Evolutionary conservation across 2,329 filamentous ascomycete species (phyloP).

Genomic region (Fusarium longipes): DNA sequence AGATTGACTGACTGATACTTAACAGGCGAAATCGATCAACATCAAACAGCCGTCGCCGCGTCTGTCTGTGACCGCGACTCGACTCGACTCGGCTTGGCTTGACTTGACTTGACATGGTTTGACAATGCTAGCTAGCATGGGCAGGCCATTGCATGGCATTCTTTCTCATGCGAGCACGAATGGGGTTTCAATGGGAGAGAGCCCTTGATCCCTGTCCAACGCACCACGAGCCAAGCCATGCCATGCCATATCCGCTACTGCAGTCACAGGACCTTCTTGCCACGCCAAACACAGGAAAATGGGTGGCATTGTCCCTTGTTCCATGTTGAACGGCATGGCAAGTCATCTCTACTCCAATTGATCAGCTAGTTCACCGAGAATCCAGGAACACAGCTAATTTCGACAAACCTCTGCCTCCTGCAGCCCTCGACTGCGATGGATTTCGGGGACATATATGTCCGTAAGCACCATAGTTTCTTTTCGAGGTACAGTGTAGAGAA

Average conservation of each 20-base stretch:
- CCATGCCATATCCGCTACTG: constrained; percentile 33
- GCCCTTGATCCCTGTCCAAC: constrained; percentile 45
- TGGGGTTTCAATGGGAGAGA: constrained; percentile 45
- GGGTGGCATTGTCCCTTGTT: constrained; percentile 24
- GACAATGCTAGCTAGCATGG: constrained; percentile 19
- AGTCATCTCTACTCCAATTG: constrained; percentile 36
- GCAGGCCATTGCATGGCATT: constrained; percentile 12
- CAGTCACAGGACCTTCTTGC: constrained; percentile 48
- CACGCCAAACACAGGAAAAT: constrained; percentile 42
- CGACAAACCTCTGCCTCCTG: constrained; percentile 3
- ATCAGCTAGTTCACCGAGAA: constrained; percentile 45
- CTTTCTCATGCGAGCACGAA: constrained; percentile 42
- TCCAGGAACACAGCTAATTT: constrained; percentile 43
- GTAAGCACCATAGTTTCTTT: constrained; percentile 28
- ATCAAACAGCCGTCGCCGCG: constrained; percentile 41
- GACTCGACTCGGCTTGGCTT: not conserved
- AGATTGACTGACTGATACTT: constrained; percentile 31
- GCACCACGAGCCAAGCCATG: constrained; percentile 45
- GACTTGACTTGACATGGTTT: constrained; percentile 27
- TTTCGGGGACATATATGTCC: constrained; percentile 37
- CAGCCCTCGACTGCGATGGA: constrained; percentile 7
- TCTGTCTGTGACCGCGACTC: constrained; percentile 22
- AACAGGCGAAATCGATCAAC: constrained; percentile 32
- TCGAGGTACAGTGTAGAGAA: constrained; percentile 4
- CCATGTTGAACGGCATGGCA: constrained; percentile 23